phyloP scores from a whole-genome alignment of 352 stramenopile species.

The Globisporangium uncinulatum region DNA sequence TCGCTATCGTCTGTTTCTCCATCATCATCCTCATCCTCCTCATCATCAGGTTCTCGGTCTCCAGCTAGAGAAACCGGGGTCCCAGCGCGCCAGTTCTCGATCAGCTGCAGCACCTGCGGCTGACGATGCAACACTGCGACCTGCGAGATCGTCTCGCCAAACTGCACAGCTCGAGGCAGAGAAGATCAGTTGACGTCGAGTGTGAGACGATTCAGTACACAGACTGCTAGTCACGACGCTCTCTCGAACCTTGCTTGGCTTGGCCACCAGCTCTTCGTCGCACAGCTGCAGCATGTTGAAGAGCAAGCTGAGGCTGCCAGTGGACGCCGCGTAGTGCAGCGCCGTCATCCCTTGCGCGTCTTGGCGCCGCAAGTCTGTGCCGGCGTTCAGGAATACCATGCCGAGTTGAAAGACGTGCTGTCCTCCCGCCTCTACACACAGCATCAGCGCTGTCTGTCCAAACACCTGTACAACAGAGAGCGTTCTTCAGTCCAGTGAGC shows the following conservation, averaged over 20 bases:
- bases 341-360: slow-evolving; percentile 73
- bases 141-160: slow-evolving; percentile 49
- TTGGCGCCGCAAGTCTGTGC: slow-evolving; percentile 44
- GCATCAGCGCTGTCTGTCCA: slow-evolving; percentile 66
- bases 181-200: no score
- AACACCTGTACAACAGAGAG: slow-evolving; percentile 54
- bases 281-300: slow-evolving; percentile 62
- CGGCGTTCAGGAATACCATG: slow-evolving; percentile 72
- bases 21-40: slow-evolving; percentile 21
- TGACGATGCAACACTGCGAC: slow-evolving; percentile 38
- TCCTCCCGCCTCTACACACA: slow-evolving; percentile 56
- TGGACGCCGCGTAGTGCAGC: slow-evolving; percentile 57
- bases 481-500: no score
- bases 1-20: slow-evolving; percentile 3
- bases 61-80: slow-evolving; percentile 22
- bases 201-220: no score
- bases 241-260: slow-evolving; percentile 42
- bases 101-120: slow-evolving; percentile 25
- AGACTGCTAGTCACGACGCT: no score
- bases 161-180: slow-evolving; percentile 24
- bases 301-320: slow-evolving; percentile 52
- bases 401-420: slow-evolving; percentile 59
- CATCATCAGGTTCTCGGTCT: slow-evolving; percentile 12
- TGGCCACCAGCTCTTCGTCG: slow-evolving; percentile 44
- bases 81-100: slow-evolving; percentile 38